Evolutionary conservation across 352 stramenopile genomes (phyloP).

Genomic region (Phytophthora citrophthora): DNA sequence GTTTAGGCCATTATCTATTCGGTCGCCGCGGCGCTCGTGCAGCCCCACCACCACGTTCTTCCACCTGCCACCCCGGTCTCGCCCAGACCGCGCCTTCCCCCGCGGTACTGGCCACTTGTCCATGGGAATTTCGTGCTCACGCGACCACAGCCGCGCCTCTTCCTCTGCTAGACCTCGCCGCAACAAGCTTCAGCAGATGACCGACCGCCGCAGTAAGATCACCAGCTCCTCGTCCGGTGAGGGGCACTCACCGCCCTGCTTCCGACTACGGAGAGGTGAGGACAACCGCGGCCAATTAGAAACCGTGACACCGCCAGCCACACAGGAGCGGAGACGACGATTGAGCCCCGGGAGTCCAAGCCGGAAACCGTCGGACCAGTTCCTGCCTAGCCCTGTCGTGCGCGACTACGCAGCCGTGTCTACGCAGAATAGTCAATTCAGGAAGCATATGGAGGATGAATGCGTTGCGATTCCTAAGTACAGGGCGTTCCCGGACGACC

Average conservation of each 20-base stretch:
- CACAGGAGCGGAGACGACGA: slow-evolving; percentile 20
- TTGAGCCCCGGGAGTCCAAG: slow-evolving; percentile 13
- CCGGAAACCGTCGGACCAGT: slow-evolving; percentile 20
- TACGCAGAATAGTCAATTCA: slow-evolving; percentile 82
- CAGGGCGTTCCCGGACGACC: slow-evolving; percentile 60
- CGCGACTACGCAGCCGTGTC: slow-evolving; percentile 76
- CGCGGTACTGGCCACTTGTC: slow-evolving; percentile 23
- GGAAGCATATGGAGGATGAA: slow-evolving; percentile 87
- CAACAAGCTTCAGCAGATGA: slow-evolving; percentile 21
- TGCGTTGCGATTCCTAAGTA: slow-evolving; percentile 80
- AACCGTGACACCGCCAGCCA: slow-evolving; percentile 6
- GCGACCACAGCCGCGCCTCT: slow-evolving; percentile 33
- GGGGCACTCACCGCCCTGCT: slow-evolving; percentile 18
- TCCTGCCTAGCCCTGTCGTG: slow-evolving; percentile 53
- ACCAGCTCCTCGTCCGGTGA: slow-evolving; percentile 28
- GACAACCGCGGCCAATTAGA: slow-evolving; percentile 13
- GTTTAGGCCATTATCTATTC: slow-evolving; percentile 16
- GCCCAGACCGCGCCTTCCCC: slow-evolving; percentile 17
- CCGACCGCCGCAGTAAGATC: slow-evolving; percentile 25
- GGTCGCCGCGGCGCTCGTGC: not conserved
- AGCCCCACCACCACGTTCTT: slow-evolving; percentile 28
- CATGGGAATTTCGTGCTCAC: slow-evolving; percentile 54
- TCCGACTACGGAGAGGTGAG: slow-evolving; percentile 10
- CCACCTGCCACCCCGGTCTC: slow-evolving; percentile 16
- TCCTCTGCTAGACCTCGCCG: slow-evolving; percentile 12